A percentile compares a stretch with the other conserved stretches of the same genome.
These are phyloP conservation scores for Cinnamomum chago DNA, from an alignment of 164 flowering plant species.

Conservation along the genomic window DNA sequence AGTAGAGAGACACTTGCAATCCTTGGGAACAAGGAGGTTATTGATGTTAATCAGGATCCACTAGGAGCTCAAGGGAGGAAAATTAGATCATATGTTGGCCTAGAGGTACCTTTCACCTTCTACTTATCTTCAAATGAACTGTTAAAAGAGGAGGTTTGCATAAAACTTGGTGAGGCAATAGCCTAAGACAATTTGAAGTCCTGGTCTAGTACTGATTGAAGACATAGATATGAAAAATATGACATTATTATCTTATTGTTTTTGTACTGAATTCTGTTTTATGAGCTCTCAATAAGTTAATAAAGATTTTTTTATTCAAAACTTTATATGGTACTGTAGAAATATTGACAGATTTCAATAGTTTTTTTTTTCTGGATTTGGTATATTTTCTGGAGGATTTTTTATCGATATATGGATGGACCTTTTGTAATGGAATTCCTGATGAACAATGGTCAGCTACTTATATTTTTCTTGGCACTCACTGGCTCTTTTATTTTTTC, in stretches of 20 bases:
- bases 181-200: neutral
- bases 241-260: neutral
- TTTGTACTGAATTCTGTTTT: too few relatives aligned
- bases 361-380: too few relatives aligned
- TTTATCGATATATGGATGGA: neutral
- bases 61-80: conserved; percentile 47
- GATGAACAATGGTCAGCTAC: neutral
- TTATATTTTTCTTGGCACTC: neutral
- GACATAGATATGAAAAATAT: neutral
- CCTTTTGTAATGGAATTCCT: neutral
- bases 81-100: conserved; percentile 27
- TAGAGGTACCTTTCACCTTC: conserved; percentile 28
- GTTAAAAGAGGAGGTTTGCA: neutral
- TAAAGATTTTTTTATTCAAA: too few relatives aligned
- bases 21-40: conserved; percentile 46
- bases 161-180: neutral
- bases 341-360: too few relatives aligned
- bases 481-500: neutral
- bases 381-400: neutral
- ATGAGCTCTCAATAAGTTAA: too few relatives aligned
- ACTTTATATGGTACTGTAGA: too few relatives aligned
- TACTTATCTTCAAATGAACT: neutral
- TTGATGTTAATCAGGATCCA: conserved; percentile 45
- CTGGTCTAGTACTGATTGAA: neutral
- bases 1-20: conserved; percentile 32